phyloP scores from a whole-genome alignment of 2,329 filamentous ascomycete species.

The Neoarthrinium moseri region DNA sequence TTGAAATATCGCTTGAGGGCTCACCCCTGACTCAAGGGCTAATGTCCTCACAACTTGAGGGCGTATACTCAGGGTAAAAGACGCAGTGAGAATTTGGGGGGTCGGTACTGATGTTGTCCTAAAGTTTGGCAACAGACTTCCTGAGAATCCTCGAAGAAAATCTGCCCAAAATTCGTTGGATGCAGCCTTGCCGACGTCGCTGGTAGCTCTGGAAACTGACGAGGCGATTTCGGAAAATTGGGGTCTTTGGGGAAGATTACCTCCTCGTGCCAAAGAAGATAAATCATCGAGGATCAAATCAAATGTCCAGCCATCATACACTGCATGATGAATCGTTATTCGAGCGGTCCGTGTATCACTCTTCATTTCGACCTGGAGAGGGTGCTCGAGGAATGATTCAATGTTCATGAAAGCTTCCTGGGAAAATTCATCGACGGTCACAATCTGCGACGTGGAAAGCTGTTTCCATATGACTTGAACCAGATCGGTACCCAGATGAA shows the following conservation, averaged over 20 bases:
- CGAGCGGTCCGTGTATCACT: slow-evolving; percentile 29
- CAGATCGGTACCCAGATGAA: slow-evolving; percentile 51
- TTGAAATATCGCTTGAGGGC: slow-evolving; percentile 74
- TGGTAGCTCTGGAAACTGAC: slow-evolving; percentile 32
- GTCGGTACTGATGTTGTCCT: slow-evolving; percentile 33
- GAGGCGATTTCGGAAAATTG: slow-evolving; percentile 61
- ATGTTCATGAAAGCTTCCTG: slow-evolving; percentile 37
- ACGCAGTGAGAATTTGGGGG: slow-evolving; percentile 23
- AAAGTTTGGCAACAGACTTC: slow-evolving; percentile 58
- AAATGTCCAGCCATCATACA: slow-evolving; percentile 94
- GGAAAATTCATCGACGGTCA: slow-evolving; percentile 35
- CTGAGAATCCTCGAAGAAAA: slow-evolving; percentile 57
- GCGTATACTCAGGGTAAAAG: slow-evolving; percentile 31
- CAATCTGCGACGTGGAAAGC: slow-evolving; percentile 42
- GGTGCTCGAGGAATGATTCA: slow-evolving; percentile 46
- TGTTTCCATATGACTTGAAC: slow-evolving; percentile 63
- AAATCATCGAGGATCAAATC: slow-evolving; percentile 73
- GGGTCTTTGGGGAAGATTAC: slow-evolving; percentile 38
- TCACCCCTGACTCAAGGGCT: slow-evolving; percentile 44
- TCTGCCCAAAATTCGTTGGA: slow-evolving; percentile 69
- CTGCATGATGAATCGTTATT: slow-evolving; percentile 72
- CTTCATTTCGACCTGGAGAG: slow-evolving; percentile 60
- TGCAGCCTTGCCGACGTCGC: slow-evolving; percentile 29
- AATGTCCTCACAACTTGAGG: slow-evolving; percentile 31
- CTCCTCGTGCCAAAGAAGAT: slow-evolving; percentile 41